Conservation (phyloP, 2,329 filamentous ascomycete species). For the Cercospora zeae-maydis region DNA sequence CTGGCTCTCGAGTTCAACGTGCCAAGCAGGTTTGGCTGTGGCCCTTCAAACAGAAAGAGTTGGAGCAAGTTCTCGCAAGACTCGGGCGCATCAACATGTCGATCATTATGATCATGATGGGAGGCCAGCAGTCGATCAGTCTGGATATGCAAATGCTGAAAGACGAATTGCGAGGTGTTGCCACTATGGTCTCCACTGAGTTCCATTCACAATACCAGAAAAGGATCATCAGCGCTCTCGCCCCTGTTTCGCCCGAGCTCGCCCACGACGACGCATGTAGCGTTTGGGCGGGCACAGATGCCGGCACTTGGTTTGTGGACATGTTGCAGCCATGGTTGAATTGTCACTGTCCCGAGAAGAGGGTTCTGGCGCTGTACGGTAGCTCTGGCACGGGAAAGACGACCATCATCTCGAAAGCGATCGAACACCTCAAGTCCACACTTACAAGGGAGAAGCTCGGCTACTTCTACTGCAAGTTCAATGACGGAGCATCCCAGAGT, state of each 20-base stretch:
- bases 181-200: background rate
- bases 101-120: slow-evolving; percentile 2
- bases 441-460: background rate
- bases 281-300: background rate
- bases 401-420: background rate
- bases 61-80: background rate
- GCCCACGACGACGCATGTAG: background rate
- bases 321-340: background rate
- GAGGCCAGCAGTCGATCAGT: background rate
- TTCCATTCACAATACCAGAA: background rate
- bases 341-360: background rate
- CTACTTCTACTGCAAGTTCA: background rate
- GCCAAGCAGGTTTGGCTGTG: background rate
- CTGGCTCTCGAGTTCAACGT: background rate
- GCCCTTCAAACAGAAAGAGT: background rate
- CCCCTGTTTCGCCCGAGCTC: background rate
- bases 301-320: background rate
- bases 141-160: background rate
- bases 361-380: background rate
- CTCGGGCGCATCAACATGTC: background rate
- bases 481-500: background rate
- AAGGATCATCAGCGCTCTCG: background rate
- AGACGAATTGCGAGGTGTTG: background rate
- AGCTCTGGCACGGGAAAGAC: background rate
- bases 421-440: background rate